Evolutionary conservation across 139 green algal genomes (phyloP).

Genomic region (Astrephomene gubernaculifera): DNA sequence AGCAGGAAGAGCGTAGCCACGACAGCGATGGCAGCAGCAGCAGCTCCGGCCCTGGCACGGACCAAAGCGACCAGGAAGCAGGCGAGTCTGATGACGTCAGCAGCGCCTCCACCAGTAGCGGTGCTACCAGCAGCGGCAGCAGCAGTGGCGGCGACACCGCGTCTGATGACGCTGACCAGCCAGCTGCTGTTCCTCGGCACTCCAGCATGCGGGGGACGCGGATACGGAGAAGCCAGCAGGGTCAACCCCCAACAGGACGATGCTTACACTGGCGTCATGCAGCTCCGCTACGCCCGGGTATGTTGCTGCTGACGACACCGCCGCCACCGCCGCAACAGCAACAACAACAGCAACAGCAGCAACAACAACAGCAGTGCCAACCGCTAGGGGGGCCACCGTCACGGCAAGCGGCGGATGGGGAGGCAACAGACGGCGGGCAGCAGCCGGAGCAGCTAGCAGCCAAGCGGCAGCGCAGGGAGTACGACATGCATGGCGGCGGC

Average conservation of each 20-base stretch:
- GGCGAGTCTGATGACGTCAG: not conserved
- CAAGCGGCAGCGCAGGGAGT: no score
- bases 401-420: no score
- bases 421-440: no score
- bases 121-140: not conserved
- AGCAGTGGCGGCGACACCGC: not conserved
- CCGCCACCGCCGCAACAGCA: not conserved
- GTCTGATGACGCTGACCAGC: not conserved
- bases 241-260: no score
- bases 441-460: no score
- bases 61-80: not conserved
- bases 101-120: not conserved
- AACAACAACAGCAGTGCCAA: not conserved
- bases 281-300: not conserved
- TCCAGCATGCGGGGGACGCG: no score
- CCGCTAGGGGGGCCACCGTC: not conserved
- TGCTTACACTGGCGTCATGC: constrained; percentile 16
- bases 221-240: no score
- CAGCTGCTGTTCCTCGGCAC: no score
- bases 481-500: no score
- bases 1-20: not conserved
- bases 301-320: not conserved
- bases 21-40: not conserved
- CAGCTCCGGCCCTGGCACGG: not conserved
- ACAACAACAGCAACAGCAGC: not conserved